Conservation (phyloP, 768 basidiomycete species). For the Termitomyces sp. region DNA sequence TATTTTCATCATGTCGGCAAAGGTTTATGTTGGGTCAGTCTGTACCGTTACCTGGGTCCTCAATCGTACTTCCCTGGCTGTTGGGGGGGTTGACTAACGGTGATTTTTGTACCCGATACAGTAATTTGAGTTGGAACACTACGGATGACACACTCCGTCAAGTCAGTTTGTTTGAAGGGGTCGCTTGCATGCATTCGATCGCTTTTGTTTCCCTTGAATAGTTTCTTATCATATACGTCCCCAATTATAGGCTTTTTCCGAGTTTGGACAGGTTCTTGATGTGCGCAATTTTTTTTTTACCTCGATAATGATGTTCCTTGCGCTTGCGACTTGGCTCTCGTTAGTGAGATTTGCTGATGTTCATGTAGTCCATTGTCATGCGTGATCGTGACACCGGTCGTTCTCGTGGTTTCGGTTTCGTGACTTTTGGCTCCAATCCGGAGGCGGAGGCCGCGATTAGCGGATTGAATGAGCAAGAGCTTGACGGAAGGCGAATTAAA, state of each 20-base stretch:
- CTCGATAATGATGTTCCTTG: constrained; percentile 11
- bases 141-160: constrained; percentile 87
- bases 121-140: constrained; percentile 96
- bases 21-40: constrained; percentile 95
- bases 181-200: constrained; percentile 25
- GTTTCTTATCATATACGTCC: constrained; percentile 49
- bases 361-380: constrained; percentile 89
- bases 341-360: constrained; percentile 34
- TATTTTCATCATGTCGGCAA: constrained; percentile 73
- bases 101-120: constrained; percentile 52
- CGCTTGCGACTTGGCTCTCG: constrained; percentile 19
- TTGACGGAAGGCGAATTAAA: constrained; percentile 91
- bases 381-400: constrained; percentile 97
- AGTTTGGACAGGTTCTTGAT: constrained; percentile 83
- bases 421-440: constrained; percentile 56
- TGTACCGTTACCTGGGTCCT: constrained; percentile 48
- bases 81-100: constrained; percentile 54
- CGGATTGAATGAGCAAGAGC: constrained; percentile 81
- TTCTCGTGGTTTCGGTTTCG: constrained; percentile 96
- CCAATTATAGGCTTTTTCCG: constrained; percentile 76
- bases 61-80: constrained; percentile 44
- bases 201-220: constrained; percentile 26
- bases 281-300: constrained; percentile 63
- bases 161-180: constrained; percentile 64
- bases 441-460: constrained; percentile 81